Percentiles rank a stretch among this genome's conserved stretches.
These are phyloP conservation scores for Dalbergia oliveri DNA, from an alignment of 306 rosid species.

Conservation along the genomic window DNA sequence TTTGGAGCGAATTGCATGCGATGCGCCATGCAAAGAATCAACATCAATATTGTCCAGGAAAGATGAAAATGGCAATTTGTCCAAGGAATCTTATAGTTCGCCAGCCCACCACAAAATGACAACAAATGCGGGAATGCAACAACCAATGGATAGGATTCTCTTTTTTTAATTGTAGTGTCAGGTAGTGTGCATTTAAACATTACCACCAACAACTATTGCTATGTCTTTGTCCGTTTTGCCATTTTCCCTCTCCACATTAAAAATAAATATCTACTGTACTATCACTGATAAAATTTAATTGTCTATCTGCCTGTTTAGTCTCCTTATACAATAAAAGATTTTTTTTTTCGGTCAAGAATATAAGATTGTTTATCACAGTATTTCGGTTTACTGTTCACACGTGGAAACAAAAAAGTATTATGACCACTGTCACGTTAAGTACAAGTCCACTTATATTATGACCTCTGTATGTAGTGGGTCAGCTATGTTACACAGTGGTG, in stretches of 20 bases:
- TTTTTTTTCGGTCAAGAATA: neutral
- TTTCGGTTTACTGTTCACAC: neutral
- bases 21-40: neutral
- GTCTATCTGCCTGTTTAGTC: neutral
- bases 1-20: constrained; percentile 14
- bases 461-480: no score
- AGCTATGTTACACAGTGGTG: no score
- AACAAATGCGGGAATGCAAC: neutral
- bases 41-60: neutral
- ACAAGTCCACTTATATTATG: neutral
- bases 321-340: neutral
- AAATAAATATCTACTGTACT: neutral
- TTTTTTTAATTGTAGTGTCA: no score
- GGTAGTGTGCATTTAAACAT: neutral
- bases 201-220: constrained; percentile 20
- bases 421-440: no score
- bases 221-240: constrained; percentile 30
- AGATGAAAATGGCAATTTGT: neutral
- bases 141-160: constrained; percentile 1
- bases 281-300: neutral
- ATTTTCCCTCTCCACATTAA: neutral
- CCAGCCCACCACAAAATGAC: neutral
- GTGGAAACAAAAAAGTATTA: neutral
- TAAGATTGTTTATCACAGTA: neutral
- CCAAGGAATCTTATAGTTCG: neutral